Evolutionary conservation across 169 alveolate species (phyloP), one percentile per base, ranked within the genome.

Genomic region (Besnoitia besnoiti): DNA sequence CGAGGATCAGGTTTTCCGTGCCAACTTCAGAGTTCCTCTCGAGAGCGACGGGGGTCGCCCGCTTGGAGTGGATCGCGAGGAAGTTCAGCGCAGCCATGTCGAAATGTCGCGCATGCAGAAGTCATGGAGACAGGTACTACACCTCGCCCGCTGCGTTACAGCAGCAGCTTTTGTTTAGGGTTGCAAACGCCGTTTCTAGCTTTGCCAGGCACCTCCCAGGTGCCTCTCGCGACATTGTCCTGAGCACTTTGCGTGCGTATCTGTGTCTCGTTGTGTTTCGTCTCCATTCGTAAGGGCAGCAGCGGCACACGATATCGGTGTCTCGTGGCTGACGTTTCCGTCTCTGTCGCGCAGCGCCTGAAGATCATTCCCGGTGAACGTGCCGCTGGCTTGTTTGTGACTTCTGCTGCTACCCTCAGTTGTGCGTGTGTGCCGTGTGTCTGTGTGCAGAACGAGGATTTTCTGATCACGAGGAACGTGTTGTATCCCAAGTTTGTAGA

Each of bases 401-500:
- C 24, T 8, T 42, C 7, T n/a, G 42, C 47, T 19, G 19, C 10
- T 35, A 24, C 80, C 8, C 47, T 14, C 80, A 16, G 40, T 4
- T n/a, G 7, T 67, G 44, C 19, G 80, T 35, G 30, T 30, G 10
- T 67, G 40, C 21, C 21, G 3, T 8, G 39, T n/a, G 10, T 67
- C 21, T 8, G 39, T n/a, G 10, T 67, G 80, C 80, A 67, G 80
- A 67, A 30, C 47, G 80, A 67, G 24, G 80, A 67, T 42, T 67
- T 33, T 35, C n/a, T 67, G 39, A 30, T 67, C 0, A 67, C 80
- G 46, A 37, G 80, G 42, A 67, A 67, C 44, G 42, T 67, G 39
- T 16, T 67, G 80, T 67, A 67, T 42, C 80, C 80, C 4, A 67
- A 67, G 44, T 67, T 67, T n/a, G 80, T 67, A 14, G 80, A 67